A percentile compares a stretch with the other conserved stretches of the same genome.
Conservation (phyloP, 768 basidiomycete genomes). For the Mycena epipterygia region DNA sequence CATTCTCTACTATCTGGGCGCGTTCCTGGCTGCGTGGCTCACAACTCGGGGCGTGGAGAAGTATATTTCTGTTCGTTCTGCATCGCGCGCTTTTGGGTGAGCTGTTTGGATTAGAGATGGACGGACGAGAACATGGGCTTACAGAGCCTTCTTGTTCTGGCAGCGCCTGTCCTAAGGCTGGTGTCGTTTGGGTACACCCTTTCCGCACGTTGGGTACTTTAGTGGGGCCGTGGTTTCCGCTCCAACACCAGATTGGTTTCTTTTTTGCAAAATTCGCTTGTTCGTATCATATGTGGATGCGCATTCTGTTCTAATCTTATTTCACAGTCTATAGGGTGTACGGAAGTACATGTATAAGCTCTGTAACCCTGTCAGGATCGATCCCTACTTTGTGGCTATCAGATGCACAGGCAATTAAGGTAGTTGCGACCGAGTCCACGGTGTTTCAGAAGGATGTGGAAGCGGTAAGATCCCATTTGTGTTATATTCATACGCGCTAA, state of each 20-base stretch:
- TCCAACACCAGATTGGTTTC: constrained; percentile 48
- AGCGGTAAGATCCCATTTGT: constrained; percentile 42
- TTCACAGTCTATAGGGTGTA: constrained; percentile 52
- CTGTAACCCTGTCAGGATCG: constrained; percentile 48
- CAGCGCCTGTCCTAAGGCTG: constrained; percentile 5
- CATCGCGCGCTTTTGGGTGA: constrained; percentile 8
- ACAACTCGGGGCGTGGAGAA: not conserved
- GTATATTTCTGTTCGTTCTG: not conserved
- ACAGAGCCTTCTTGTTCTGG: not conserved
- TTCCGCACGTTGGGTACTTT: constrained; percentile 44
- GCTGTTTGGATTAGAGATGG: not conserved
- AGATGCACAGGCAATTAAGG: constrained; percentile 60
- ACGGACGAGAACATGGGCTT: not conserved
- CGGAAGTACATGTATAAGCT: constrained; percentile 55
- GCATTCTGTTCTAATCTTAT: not conserved
- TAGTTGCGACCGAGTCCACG: constrained; percentile 47
- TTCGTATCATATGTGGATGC: constrained; percentile 35
- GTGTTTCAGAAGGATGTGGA: constrained; percentile 56
- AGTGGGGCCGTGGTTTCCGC: constrained; percentile 50
- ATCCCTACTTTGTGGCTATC: constrained; percentile 56
- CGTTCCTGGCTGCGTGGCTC: constrained; percentile 1
- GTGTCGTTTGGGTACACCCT: constrained; percentile 51
- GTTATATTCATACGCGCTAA: not conserved
- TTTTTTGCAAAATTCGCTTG: constrained; percentile 52
- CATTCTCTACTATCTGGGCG: not conserved